phyloP scores from a whole-genome alignment of 768 basidiomycete species.

The Boletus sp. region DNA sequence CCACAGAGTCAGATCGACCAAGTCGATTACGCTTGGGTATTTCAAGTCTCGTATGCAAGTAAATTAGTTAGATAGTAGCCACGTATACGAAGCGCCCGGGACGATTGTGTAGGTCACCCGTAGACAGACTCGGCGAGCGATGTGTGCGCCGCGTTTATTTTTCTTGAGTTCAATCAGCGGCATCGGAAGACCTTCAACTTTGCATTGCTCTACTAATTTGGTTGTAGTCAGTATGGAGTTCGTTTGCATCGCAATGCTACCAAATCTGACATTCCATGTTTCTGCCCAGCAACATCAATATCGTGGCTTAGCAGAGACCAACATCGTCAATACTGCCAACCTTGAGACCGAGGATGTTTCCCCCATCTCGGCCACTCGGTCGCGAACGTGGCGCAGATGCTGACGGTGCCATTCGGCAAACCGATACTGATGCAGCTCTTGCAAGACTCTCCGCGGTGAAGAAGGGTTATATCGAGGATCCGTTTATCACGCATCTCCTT shows the following conservation, averaged over 20 bases:
- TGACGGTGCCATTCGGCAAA: slow-evolving; percentile 67
- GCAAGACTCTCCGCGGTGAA: slow-evolving; percentile 84
- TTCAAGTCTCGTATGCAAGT: slow-evolving; percentile 34
- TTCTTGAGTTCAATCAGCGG: too few species aligned
- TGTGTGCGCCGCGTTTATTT: too few species aligned
- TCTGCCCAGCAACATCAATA: too few species aligned
- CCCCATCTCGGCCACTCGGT: slow-evolving; percentile 8
- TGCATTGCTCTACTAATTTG: not conserved
- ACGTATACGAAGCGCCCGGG: too few species aligned
- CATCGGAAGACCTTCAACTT: not conserved
- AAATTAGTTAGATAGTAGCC: not conserved
- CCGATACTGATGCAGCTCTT: slow-evolving; percentile 78
- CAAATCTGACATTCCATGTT: not conserved
- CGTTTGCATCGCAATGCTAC: not conserved
- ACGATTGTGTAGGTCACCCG: too few species aligned
- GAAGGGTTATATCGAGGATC: slow-evolving; percentile 77
- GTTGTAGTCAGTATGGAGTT: not conserved
- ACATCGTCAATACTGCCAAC: not conserved
- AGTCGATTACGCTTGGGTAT: slow-evolving; percentile 40
- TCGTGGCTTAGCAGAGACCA: not conserved
- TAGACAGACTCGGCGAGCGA: too few species aligned
- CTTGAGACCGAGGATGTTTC: slow-evolving; percentile 4
- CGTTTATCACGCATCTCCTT: slow-evolving; percentile 65
- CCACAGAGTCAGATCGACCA: slow-evolving; percentile 21
- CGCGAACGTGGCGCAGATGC: slow-evolving; percentile 35